Percentiles rank a stretch among this genome's conserved stretches.
These are phyloP conservation scores for Chaetomidium leptoderma DNA, from an alignment of 495 filamentous ascomycete species.

Conservation along the genomic window DNA sequence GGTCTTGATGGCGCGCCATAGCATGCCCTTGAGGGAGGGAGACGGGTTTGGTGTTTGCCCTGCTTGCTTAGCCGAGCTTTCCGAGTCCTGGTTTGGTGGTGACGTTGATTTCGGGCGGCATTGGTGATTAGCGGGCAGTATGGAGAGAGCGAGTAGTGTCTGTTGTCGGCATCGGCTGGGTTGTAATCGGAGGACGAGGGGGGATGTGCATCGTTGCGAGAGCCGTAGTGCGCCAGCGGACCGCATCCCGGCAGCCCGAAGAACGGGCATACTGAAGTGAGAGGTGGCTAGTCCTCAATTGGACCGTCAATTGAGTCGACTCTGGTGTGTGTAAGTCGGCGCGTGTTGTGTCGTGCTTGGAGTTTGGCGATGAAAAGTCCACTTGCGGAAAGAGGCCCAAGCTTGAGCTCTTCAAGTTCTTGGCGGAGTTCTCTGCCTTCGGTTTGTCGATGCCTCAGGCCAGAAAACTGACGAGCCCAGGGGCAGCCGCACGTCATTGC, in stretches of 20 bases:
- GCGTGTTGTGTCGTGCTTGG: no score
- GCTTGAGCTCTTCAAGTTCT: neutral
- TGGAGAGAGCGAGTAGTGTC: neutral
- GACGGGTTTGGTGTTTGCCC: conserved; percentile 23
- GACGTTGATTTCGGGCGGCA: conserved; percentile 24
- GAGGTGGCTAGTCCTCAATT: neutral
- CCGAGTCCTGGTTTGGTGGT: neutral
- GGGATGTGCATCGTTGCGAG: neutral
- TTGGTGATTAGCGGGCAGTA: neutral
- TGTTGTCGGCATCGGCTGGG: conserved; percentile 5
- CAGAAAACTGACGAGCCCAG: no score
- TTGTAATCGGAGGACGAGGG: conserved; percentile 7
- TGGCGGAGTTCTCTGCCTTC: neutral
- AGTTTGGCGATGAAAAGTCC: no score
- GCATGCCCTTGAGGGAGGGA: conserved; percentile 14
- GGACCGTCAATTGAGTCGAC: neutral
- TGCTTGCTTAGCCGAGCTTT: conserved; percentile 12
- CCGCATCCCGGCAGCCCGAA: conserved; percentile 9
- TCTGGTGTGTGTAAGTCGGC: neutral
- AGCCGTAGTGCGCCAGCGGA: conserved; percentile 1
- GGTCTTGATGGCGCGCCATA: conserved; percentile 12
- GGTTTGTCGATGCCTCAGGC: conserved; percentile 8
- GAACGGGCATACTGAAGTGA: conserved; percentile 6
- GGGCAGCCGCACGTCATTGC: conserved; percentile 22
- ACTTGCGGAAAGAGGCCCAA: conserved; percentile 3